Evolutionary conservation across 2,329 filamentous ascomycete species (phyloP).

Genomic region (Ceratocystis cacaofunesta): DNA sequence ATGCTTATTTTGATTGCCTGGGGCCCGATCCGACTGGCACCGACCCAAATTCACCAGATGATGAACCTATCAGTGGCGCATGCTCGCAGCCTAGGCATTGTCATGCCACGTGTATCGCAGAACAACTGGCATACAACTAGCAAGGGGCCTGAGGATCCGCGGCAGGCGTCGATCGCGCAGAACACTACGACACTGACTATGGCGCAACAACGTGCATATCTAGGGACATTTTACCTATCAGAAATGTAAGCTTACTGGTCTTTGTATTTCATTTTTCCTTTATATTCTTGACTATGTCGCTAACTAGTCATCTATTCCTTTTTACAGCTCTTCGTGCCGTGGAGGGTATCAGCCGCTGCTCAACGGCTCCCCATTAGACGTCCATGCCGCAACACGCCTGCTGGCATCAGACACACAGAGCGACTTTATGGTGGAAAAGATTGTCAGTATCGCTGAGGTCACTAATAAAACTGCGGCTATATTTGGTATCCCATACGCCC

Average conservation of each 20-base stretch:
- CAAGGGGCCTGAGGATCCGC: slow-evolving; percentile 13
- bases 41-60: slow-evolving; percentile 19
- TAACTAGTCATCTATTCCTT: background rate
- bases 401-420: slow-evolving; percentile 11
- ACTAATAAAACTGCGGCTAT: slow-evolving; percentile 15
- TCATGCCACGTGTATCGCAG: slow-evolving; percentile 20
- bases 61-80: slow-evolving; percentile 29
- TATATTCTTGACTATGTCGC: background rate
- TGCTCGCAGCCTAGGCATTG: slow-evolving; percentile 28
- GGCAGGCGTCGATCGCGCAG: slow-evolving; percentile 13
- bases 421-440: slow-evolving; percentile 16
- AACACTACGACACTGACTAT: slow-evolving; percentile 16
- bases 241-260: slow-evolving; percentile 24
- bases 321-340: slow-evolving; percentile 12
- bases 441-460: slow-evolving; percentile 15
- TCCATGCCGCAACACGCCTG: slow-evolving; percentile 12
- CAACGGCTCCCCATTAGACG: slow-evolving; percentile 13
- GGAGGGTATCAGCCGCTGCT: slow-evolving; percentile 14
- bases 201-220: slow-evolving; percentile 27
- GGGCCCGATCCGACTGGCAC: slow-evolving; percentile 22
- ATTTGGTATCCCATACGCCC: slow-evolving; percentile 16
- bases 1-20: slow-evolving; percentile 32
- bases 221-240: slow-evolving; percentile 29
- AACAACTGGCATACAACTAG: slow-evolving; percentile 16
- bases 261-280: background rate